Evolutionary conservation across 179 eudicot genomes (phyloP).

Genomic region (Silene vulgaris): DNA sequence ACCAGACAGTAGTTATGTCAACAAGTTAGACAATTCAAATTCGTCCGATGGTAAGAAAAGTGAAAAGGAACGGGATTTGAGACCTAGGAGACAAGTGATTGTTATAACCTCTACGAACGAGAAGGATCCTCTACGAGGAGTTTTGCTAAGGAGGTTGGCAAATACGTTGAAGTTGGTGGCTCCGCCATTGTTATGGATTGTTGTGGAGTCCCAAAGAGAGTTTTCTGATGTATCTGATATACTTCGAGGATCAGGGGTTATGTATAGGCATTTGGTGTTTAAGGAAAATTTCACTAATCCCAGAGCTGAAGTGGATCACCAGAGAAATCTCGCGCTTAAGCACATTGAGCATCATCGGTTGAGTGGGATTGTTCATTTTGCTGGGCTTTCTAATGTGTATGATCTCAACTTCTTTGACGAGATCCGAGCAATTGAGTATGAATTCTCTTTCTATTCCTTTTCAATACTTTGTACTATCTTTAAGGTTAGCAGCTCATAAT

Average conservation of each 20-base stretch:
- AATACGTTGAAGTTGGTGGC: constrained; percentile 63
- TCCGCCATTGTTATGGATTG: constrained; percentile 74
- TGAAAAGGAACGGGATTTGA: constrained; percentile 3
- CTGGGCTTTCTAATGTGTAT: constrained; percentile 68
- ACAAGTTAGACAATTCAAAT: background rate
- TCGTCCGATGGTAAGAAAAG: constrained; percentile 21
- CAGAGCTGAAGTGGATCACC: constrained; percentile 59
- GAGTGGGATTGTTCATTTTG: constrained; percentile 89
- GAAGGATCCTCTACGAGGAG: constrained; percentile 40
- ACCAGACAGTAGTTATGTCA: constrained; percentile 4
- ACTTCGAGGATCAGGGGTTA: constrained; percentile 68
- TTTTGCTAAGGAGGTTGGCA: constrained; percentile 52
- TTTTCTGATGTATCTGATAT: constrained; percentile 50
- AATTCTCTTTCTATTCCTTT: constrained; percentile 1
- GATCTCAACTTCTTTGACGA: constrained; percentile 79
- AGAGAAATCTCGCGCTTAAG: constrained; percentile 70
- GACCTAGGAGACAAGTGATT: constrained; percentile 52
- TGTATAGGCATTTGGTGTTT: constrained; percentile 78
- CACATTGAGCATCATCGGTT: constrained; percentile 79
- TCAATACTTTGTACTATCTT: background rate
- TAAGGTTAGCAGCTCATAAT: too few species aligned
- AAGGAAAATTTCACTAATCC: constrained; percentile 67
- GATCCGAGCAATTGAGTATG: constrained; percentile 74
- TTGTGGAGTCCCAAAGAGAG: constrained; percentile 53
- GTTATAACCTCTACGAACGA: constrained; percentile 64